phyloP scores from a whole-genome alignment of 78 protist genomes.

The Dictyostelium intermedium region DNA sequence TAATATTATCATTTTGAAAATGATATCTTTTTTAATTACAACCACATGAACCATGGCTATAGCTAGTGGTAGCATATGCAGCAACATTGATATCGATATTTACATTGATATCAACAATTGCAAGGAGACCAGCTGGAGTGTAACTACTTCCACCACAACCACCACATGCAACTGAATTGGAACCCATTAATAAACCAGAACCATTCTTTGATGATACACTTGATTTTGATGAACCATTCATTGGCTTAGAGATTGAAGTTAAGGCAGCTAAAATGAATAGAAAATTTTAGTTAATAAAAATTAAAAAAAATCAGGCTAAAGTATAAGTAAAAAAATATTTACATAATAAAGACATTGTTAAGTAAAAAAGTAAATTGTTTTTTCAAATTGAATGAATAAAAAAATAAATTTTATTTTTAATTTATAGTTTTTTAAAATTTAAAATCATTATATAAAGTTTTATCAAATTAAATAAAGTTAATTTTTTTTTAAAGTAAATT shows the following conservation, averaged over 20 bases:
- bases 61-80: neutral
- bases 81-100: neutral
- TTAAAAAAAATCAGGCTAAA: no score
- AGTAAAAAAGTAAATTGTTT: no score
- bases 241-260: neutral
- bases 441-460: no score
- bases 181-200: neutral
- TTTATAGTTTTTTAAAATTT: no score
- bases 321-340: no score
- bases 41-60: neutral
- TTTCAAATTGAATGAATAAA: neutral
- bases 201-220: neutral
- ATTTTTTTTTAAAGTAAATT: no score
- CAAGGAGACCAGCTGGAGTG: neutral
- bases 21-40: neutral
- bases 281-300: no score
- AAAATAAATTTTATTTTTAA: no score
- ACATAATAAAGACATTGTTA: neutral
- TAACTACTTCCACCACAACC: neutral
- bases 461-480: no score
- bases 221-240: neutral
- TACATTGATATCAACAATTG: neutral
- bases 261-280: neutral
- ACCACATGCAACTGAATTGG: neutral
- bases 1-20: no score